Base-by-base conservation (phyloP, 2,329 filamentous ascomycete species). In the Onygenales sp. region DNA sequence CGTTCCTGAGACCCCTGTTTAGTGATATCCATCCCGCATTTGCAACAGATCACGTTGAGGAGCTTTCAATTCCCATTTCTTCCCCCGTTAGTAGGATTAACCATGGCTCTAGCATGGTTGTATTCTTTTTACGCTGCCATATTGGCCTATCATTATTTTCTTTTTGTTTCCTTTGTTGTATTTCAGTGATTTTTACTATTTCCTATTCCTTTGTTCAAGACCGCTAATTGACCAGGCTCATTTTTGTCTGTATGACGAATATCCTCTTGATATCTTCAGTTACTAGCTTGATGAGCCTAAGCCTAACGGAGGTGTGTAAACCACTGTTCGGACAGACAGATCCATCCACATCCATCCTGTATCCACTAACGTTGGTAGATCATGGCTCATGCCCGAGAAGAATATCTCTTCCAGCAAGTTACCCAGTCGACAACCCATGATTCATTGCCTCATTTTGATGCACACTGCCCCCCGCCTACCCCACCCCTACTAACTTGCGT, bases 201-300 rank as follows among this genome's bases (percentile, higher is more conserved):
- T 21, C 38, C 33, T 13, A 21, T 33, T 21, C 31, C 17, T 43
- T 55, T 53, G 41, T 39, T 41, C 21, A 17, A 38, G 13, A 31
- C 27, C 42, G 38, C 48, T 50, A 44, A 43, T 31, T 44, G 11
- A 17, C 38, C 39, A 74, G 71, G 78, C 69, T 84, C 52, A 70
- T 82, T 53, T 84, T 83, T 57, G 75, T 83, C 43, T 77, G 75
- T 53, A 69, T 84, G 68, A 83, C 79, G 50, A 83, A 83, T 59
- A 78, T 83, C 48, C 68, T 83, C 14, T 70, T 83, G 54, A 76
- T 83, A 55, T 82, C 80, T 35, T 81, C 78, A 33, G 66, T 82
- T 58, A 80, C 82, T 57, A 79, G 76, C 56, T 69, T 82, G 55
- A 72, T 83, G 62, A 79, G 77, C 43, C 80, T 82, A 67, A 80